Evolutionary conservation across 257 asterid genomes (phyloP), one percentile per base, ranked within the genome.

Genomic region (Salvia hispanica): DNA sequence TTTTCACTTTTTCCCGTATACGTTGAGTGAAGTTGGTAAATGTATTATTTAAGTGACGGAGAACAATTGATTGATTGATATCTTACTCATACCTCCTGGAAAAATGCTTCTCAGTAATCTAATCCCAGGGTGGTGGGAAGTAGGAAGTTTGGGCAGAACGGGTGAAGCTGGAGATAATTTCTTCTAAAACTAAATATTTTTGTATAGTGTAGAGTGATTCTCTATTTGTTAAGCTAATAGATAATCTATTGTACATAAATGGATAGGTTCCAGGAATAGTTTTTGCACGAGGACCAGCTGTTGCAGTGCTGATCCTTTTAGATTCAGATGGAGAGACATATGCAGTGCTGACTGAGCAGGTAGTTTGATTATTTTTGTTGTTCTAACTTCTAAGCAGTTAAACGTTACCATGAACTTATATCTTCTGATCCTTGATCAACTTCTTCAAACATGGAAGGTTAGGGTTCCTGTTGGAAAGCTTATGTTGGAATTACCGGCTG

Each of bases 401-500:
- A n/a, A 43, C 31, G 7, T 44, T 43, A 25, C 57, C 6, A 15
- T 58, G 43, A n/a, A 61, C 67, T 51, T 51, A 46, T 31, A 51
- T 5, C 58, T 46, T 45, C 11, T 55, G 69, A 63, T 67, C 51
- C 58, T 56, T 64, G 58, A 74, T 74, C 16, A 16, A 52, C 70
- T 67, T 70, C 51, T 21, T 31, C 51, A 9, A 62, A 56, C 54
- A 52, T 78, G 79, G 66, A 85, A 89, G 98, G 96, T 80, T 64
- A 86, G 98, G 85, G 96, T 90, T 65, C 96, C 98, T 59, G 96
- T 92, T 75, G 98, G 98, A 57, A 92, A 80, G 89, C 89, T 89
- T 77, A 73, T 89, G 53, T 75, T 92, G 83, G 98, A 92, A 80
- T 76, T 92, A 62, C 98, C 98, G 9, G 98, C 98, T 36, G 98